Evolutionary conservation across 2,329 filamentous ascomycete species (phyloP).

Genomic region (Penicillium sp.): DNA sequence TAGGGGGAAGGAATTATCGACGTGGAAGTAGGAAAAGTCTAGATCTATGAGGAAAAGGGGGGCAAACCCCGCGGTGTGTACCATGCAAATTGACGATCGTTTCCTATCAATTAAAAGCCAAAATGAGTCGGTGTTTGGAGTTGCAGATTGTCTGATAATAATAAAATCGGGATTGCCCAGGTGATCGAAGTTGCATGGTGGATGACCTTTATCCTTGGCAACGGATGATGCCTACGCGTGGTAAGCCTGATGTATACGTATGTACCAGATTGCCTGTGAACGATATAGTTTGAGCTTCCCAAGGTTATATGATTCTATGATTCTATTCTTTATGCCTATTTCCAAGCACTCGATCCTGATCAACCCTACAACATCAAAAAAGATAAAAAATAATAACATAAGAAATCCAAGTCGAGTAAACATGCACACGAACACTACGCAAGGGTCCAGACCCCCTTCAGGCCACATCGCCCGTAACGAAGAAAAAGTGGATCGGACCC

Average conservation of each 20-base stretch:
- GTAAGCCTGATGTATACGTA: not conserved
- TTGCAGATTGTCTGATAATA: not conserved
- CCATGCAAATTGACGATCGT: constrained; percentile 12
- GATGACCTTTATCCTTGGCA: not conserved
- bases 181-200: not conserved
- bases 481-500: constrained; percentile 9
- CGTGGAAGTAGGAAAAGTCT: not conserved
- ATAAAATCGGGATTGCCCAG: not conserved
- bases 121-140: not conserved
- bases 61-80: constrained; percentile 12
- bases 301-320: not conserved
- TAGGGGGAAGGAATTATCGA: not conserved
- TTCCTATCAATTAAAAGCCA: constrained; percentile 5
- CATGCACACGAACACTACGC: constrained; percentile 13
- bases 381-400: no score
- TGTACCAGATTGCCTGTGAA: not conserved
- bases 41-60: constrained; percentile 6
- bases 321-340: not conserved
- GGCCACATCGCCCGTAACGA: constrained; percentile 13
- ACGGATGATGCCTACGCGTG: not conserved
- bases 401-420: constrained; percentile 7
- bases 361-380: no score
- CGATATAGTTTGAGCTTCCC: not conserved
- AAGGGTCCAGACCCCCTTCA: constrained; percentile 15
- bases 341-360: not conserved